These are phyloP conservation scores for Schizosaccharomyces versatilis DNA, from an alignment of 1,139 yeast species.

Conservation along the genomic window DNA sequence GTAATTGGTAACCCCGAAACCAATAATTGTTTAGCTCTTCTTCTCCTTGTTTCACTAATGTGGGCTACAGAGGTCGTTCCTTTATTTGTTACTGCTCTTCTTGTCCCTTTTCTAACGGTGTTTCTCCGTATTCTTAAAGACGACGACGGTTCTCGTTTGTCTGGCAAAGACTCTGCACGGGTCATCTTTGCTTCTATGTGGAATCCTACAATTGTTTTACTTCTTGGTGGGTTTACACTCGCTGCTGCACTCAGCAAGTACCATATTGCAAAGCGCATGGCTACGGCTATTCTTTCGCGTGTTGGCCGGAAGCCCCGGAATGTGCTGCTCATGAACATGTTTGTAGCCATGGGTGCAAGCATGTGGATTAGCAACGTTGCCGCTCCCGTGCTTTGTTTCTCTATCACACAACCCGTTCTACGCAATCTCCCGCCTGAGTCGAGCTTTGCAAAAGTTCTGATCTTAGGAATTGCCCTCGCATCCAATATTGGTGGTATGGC, in stretches of 20 bases:
- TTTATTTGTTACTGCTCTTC: conserved; percentile 56
- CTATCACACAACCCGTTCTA: conserved; percentile 70
- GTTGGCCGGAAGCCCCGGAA: conserved; percentile 74
- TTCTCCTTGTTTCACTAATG: conserved; percentile 52
- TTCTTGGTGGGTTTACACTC: conserved; percentile 78
- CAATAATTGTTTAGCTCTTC: conserved; percentile 62
- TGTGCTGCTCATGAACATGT: conserved; percentile 59
- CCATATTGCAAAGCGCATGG: conserved; percentile 63
- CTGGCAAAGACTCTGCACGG: conserved; percentile 47
- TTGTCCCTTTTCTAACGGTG: conserved; percentile 62
- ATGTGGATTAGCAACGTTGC: conserved; percentile 97
- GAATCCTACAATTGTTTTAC: conserved; percentile 75
- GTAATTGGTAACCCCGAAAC: conserved; percentile 32
- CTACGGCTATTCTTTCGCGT: conserved; percentile 54
- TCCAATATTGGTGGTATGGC: conserved; percentile 91
- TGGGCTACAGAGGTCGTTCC: conserved; percentile 95
- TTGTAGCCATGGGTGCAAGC: conserved; percentile 60
- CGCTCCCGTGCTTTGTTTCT: conserved; percentile 77
- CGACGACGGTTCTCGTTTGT: conserved; percentile 30
- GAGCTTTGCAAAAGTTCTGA: conserved; percentile 58
- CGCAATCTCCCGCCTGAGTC: conserved; percentile 63
- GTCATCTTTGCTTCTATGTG: conserved; percentile 74
- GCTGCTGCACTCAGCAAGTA: conserved; percentile 88
- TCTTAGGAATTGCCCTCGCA: conserved; percentile 75
- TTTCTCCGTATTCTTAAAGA: conserved; percentile 46